Evolutionary conservation across 257 asterid species (phyloP).

Genomic region (Salvia miltiorrhiza): DNA sequence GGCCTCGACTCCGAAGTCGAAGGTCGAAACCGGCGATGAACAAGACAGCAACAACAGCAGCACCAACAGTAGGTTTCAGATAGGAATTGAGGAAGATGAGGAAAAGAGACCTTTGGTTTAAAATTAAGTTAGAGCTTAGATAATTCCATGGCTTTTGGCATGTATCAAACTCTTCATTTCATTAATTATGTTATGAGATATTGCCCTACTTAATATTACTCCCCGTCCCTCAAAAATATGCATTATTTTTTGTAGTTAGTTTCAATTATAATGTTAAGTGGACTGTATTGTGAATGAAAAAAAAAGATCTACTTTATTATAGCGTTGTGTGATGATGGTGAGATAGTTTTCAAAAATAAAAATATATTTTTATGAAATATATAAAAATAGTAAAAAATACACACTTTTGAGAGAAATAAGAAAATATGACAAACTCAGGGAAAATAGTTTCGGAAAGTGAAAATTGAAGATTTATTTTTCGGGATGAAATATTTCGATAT

Average conservation of each 20-base stretch:
- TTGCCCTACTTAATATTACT: background rate
- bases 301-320: no score
- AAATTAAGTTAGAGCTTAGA: background rate
- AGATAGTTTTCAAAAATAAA: background rate
- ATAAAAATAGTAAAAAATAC: no score
- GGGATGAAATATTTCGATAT: no score
- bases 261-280: no score
- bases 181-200: slow-evolving; percentile 1
- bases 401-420: no score
- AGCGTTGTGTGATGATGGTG: no score
- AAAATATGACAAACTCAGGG: no score
- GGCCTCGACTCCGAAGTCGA: slow-evolving; percentile 20
- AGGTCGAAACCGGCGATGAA: slow-evolving; percentile 21
- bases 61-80: slow-evolving; percentile 29
- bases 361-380: background rate
- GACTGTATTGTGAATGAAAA: no score
- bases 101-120: slow-evolving; percentile 72
- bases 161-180: slow-evolving; percentile 9
- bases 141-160: background rate
- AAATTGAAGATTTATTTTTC: no score
- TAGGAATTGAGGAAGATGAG: slow-evolving; percentile 54
- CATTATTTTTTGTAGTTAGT: no score
- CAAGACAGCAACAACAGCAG: slow-evolving; percentile 9
- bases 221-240: no score
- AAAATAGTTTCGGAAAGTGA: no score